Base-by-base conservation (phyloP, 1,284 basidiomycete genomes). In the Spongiforma sp. region DNA sequence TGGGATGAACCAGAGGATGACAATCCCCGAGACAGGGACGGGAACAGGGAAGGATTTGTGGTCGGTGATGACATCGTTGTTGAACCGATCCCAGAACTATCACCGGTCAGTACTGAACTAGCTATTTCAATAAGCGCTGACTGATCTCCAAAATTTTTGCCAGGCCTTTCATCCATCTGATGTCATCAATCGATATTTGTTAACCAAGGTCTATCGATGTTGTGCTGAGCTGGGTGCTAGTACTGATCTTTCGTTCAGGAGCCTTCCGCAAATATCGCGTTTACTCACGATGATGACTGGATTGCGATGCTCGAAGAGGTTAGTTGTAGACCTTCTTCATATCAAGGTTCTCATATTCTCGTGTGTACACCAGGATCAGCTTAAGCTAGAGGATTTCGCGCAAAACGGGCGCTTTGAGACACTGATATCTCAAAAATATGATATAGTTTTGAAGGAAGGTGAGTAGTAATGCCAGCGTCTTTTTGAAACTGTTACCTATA, bases 131-230 rank as follows among this genome's bases (percentile, higher is more conserved):
- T n/a, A 7, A 46, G 4, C 17, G 34, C 46, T 15, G n/a, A n/a
- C 52, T 17, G 28, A 50, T 37, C 12, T 9, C 5, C 14, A n/a
- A 34, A 17, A 39, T 33, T 24, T n/a, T 55, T 50, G 39, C 33
- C 24, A 61, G 59, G 46, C 53, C 8, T 66, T 66, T 50, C 65
- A 66, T 65, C 65, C 65, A 28, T 65, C 62, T 17, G 64, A 65
- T 32, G 26, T 50, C 9, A 65, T 65, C 55, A 65, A 65, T 17
- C 59, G 21, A 59, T 52, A 56, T 34, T 19, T 65, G 32, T 39
- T 65, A 21, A 11, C 50, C 2, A 53, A 48, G 59, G 57, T 62
- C 8, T 55, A 46, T 54, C 19, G 2, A 53, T 50, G 14, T 14
- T 19, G 10, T 17, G 26, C 9, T 10, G 4, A 15, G 14, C 6